A percentile compares a stretch with the other conserved stretches of the same genome.
Evolutionary conservation across 106 monocot genomes (phyloP).

Genomic region (Vanilla planifolia): DNA sequence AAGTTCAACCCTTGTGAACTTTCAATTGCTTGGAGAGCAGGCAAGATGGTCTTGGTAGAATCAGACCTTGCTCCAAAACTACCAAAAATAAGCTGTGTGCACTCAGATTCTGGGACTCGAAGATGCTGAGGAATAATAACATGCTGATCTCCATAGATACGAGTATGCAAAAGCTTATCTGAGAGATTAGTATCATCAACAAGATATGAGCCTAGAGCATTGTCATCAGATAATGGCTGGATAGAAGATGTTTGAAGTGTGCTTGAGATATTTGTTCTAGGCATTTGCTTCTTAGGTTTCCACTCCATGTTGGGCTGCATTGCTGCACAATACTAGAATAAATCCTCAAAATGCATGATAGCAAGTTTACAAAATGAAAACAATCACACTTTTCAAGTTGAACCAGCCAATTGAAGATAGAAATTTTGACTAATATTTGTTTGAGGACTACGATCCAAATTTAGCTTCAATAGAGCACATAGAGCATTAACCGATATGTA

Average conservation of each 20-base stretch:
- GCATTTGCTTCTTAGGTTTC: conserved; percentile 6
- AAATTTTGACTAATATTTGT: too few species aligned
- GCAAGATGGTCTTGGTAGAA: neutral
- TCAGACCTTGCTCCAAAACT: conserved; percentile 6
- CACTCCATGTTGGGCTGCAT: conserved; percentile 8
- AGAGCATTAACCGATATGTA: too few species aligned
- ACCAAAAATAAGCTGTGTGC: neutral
- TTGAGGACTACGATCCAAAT: too few species aligned
- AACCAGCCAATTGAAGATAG: neutral
- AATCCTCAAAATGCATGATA: neutral
- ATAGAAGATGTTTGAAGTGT: conserved; percentile 1
- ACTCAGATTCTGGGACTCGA: conserved; percentile 3
- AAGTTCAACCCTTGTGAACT: neutral
- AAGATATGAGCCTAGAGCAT: neutral
- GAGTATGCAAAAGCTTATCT: neutral
- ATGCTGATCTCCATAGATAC: neutral
- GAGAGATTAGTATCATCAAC: neutral
- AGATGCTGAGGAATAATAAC: conserved; percentile 11
- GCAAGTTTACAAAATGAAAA: neutral
- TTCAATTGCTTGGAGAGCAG: neutral
- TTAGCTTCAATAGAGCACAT: too few species aligned
- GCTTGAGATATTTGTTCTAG: neutral
- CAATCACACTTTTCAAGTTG: neutral
- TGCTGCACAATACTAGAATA: neutral
- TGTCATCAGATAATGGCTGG: neutral